phyloP scores from a whole-genome alignment of 257 asterid species.

The Solanum lycopersicoides region DNA sequence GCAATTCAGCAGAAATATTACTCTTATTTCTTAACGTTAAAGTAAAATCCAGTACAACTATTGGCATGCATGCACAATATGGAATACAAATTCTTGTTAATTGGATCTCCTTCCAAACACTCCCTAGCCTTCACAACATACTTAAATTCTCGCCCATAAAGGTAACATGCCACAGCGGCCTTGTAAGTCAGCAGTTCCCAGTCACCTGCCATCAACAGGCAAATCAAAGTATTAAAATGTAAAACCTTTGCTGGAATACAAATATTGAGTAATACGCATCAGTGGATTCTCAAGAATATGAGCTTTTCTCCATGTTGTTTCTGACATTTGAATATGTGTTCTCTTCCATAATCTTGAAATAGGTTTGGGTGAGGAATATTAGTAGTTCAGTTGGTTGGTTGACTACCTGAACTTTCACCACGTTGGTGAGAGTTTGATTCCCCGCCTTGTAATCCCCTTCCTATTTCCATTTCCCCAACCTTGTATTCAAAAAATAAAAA shows the following conservation, averaged over 20 bases:
- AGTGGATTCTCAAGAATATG: background rate
- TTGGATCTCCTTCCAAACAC: constrained; percentile 21
- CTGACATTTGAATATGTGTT: background rate
- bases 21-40: background rate
- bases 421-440: background rate
- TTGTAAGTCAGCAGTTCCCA: constrained; percentile 47
- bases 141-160: constrained; percentile 51
- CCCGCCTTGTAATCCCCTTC: background rate
- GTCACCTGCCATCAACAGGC: constrained; percentile 40
- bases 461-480: background rate
- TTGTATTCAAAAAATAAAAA: no score
- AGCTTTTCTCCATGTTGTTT: background rate
- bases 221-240: background rate
- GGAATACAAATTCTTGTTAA: constrained; percentile 38
- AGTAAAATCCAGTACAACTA: constrained; percentile 49
- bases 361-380: background rate
- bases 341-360: background rate
- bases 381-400: background rate
- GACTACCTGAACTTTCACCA: background rate
- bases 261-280: background rate
- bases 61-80: constrained; percentile 36
- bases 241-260: background rate
- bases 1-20: background rate
- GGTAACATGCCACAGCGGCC: constrained; percentile 68
- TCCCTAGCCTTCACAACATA: constrained; percentile 41